Base-by-base conservation (phyloP, 208 protist genomes). In the Acanthamoeba culbertsoni region DNA sequence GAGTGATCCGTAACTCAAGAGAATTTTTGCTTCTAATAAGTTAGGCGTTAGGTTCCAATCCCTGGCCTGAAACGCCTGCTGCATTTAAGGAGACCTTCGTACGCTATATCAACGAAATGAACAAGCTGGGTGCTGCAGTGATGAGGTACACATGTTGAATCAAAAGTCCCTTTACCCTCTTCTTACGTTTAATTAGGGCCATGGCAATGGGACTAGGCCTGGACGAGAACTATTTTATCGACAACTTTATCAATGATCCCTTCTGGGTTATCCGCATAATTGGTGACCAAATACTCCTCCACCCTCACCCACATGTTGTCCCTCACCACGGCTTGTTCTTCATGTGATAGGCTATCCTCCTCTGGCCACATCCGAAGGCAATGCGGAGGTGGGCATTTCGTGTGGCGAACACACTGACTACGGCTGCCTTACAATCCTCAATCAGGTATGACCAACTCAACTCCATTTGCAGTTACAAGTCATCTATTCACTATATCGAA, bases 231-330 rank as follows among this genome's bases (percentile, higher is more conserved):
- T 91, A 57, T 51, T 91, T 91, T 37, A 55, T 91, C 53, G 71
- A 82, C 23, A 57, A 65, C 18, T 73, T 42, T 23, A 65, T 73
- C 28, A 65, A 40, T 10, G 84, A 91, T 40, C 45, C 84, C 18
- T 91, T 75, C 42, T 91, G 84, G 84, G 84, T 91, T 14, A 91
- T 91, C 10, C 51, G 84, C 57, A 73, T 91, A 12, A 91, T 91
- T n/a, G 84, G 84, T 28, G n/a, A n/a, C n/a, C n/a, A n/a, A n/a
- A n/a, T n/a, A n/a, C n/a, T n/a, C n/a, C n/a, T n/a, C n/a, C n/a
- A 68, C n/a, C 12, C 14, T 68, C n/a, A 33, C 28, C 51, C 28
- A 68, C 59, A 68, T 68, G 59, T 68, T 68, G n/a, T 68, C 28
- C 48, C 48, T 18, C 48, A 8, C 8, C 48, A 8, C 48, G 12